Evolutionary conservation across 2,329 filamentous ascomycete genomes (phyloP).

Genomic region (Thielaviopsis punctulata): DNA sequence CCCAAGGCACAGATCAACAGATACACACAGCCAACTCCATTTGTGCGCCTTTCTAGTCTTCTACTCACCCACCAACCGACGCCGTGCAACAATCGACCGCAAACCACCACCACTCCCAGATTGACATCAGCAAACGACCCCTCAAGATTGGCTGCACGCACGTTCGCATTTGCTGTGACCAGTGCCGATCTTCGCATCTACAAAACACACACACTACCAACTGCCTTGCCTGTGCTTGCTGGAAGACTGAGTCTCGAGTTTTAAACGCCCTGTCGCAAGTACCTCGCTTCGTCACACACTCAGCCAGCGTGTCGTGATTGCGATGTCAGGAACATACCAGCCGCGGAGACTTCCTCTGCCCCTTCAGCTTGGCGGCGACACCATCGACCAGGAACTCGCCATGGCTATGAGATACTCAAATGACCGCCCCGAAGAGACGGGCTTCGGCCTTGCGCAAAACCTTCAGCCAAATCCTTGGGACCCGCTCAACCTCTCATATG

Average conservation of each 20-base stretch:
- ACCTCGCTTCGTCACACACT: not conserved
- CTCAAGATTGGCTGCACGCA: no score
- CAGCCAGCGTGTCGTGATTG: not conserved
- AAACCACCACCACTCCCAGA: no score
- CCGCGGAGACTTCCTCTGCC: slow-evolving; percentile 6
- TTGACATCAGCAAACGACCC: not conserved
- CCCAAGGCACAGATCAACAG: no score
- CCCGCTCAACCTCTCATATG: not conserved
- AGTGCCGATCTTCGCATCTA: no score
- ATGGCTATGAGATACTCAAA: slow-evolving; percentile 2
- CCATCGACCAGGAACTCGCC: not conserved
- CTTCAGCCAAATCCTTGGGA: slow-evolving; percentile 1
- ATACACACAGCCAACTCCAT: not conserved
- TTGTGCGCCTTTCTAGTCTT: not conserved
- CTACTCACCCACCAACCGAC: not conserved
- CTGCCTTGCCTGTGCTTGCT: not conserved
- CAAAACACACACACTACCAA: not conserved
- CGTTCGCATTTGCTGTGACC: no score
- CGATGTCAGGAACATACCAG: not conserved
- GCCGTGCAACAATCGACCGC: not conserved
- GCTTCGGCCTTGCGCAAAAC: not conserved
- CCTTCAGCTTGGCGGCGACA: not conserved
- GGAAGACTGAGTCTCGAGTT: not conserved
- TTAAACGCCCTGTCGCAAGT: not conserved
- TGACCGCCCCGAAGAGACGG: not conserved